Conservation (phyloP, 306 rosid species). For the Cotoneaster glaucophyllus region DNA sequence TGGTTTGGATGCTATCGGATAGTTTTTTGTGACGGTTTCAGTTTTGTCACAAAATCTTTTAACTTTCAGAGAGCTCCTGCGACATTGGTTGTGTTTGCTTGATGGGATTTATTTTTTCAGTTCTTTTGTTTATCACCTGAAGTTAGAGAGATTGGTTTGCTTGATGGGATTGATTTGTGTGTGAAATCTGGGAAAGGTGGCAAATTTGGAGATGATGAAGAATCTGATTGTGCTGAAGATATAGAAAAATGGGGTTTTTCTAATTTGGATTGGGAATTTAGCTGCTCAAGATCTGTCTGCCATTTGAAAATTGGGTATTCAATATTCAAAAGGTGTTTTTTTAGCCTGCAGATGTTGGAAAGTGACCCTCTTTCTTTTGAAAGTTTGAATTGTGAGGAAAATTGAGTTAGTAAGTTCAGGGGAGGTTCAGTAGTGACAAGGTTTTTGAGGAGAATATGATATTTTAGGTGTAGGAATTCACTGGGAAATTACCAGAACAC, state of each 20-base stretch:
- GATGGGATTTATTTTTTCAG: neutral
- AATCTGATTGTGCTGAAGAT: neutral
- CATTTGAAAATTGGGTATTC: neutral
- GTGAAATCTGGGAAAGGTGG: neutral
- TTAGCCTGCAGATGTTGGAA: neutral
- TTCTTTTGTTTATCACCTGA: neutral
- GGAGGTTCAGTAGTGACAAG: neutral
- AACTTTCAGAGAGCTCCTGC: constrained; percentile 4
- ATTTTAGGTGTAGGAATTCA: neutral
- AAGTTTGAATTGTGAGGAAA: neutral
- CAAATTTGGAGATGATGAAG: neutral
- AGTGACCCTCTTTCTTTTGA: neutral
- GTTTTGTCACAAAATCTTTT: neutral
- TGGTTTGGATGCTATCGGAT: neutral
- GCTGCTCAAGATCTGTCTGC: neutral
- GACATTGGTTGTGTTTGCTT: neutral
- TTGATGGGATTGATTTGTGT: too few relatives aligned
- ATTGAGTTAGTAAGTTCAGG: neutral
- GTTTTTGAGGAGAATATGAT: neutral
- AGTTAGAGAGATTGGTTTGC: neutral
- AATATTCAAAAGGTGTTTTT: neutral
- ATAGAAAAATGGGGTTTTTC: neutral
- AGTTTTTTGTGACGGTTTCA: neutral
- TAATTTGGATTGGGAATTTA: neutral
- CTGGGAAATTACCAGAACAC: neutral